These are phyloP conservation scores for Penicillium corylophilum DNA, from an alignment of 2,329 filamentous ascomycete genomes.

Conservation along the genomic window DNA sequence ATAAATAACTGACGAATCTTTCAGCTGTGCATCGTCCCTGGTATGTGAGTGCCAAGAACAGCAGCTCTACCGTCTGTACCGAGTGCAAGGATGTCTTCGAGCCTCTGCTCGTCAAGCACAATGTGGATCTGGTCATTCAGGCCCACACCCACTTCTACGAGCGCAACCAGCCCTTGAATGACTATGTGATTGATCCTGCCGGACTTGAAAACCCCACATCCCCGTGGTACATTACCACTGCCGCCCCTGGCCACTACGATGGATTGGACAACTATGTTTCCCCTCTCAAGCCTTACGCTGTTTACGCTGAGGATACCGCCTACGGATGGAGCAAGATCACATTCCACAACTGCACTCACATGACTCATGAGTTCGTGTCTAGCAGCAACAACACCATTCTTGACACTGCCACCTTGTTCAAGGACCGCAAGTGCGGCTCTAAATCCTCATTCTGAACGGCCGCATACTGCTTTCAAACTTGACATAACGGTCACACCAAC, in stretches of 20 bases:
- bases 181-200: slow-evolving; percentile 10
- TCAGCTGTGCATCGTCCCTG: slow-evolving; percentile 7
- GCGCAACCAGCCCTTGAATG: slow-evolving; percentile 5
- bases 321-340: slow-evolving; percentile 42
- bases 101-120: slow-evolving; percentile 4
- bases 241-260: slow-evolving; percentile 31
- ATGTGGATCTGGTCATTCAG: slow-evolving; percentile 8
- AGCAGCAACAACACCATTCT: slow-evolving; percentile 11
- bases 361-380: slow-evolving; percentile 40
- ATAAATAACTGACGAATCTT: neutral
- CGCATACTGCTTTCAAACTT: too few relatives aligned
- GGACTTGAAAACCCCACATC: slow-evolving; percentile 24
- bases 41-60: slow-evolving; percentile 3
- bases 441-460: too few relatives aligned
- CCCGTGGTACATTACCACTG: slow-evolving; percentile 31
- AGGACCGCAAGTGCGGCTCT: slow-evolving; percentile 6
- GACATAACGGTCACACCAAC: too few relatives aligned
- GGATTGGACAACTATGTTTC: slow-evolving; percentile 26
- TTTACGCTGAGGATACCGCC: slow-evolving; percentile 29
- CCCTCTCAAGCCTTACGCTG: slow-evolving; percentile 26
- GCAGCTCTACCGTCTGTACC: neutral
- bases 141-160: slow-evolving; percentile 5
- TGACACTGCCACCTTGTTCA: slow-evolving; percentile 14
- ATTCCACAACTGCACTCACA: slow-evolving; percentile 43
- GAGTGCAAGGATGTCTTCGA: slow-evolving; percentile 7